Conservation (phyloP, 2,329 filamentous ascomycete species). For the Verticillium tricorpus region DNA sequence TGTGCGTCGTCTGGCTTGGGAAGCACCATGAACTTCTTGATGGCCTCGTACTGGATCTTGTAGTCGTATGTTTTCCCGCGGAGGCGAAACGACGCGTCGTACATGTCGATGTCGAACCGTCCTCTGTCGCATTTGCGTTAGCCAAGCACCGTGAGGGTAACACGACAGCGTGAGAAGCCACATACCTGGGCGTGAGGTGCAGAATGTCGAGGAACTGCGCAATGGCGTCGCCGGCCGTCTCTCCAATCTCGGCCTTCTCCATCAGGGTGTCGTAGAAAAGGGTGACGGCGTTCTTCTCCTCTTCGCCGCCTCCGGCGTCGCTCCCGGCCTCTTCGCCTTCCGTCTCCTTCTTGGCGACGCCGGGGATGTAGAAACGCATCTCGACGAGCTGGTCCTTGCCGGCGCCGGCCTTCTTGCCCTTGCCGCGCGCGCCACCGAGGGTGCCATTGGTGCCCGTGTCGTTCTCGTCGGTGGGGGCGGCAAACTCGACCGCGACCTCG, state of each 20-base stretch:
- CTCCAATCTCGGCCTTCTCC: slow-evolving; percentile 98
- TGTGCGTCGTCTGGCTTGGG: slow-evolving; percentile 98
- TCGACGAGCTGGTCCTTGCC: slow-evolving; percentile 92
- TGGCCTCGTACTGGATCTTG: slow-evolving; percentile 96
- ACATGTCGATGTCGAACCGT: slow-evolving; percentile 99
- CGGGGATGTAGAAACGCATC: slow-evolving; percentile 98
- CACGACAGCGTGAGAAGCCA: slow-evolving; percentile 2
- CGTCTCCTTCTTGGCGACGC: slow-evolving; percentile 71
- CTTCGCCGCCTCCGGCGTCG: slow-evolving; percentile 52
- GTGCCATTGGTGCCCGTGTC: slow-evolving; percentile 70
- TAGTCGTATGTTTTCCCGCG: slow-evolving; percentile 99
- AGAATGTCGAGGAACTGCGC: slow-evolving; percentile 95
- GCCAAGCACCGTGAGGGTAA: slow-evolving; percentile 11
- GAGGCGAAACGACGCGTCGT: slow-evolving; percentile 93
- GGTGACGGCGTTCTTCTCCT: slow-evolving; percentile 92
- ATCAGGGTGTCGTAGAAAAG: slow-evolving; percentile 98
- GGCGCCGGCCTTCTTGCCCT: slow-evolving; percentile 85
- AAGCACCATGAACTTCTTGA: slow-evolving; percentile 98
- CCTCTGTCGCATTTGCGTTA: slow-evolving; percentile 56
- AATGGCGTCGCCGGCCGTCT: slow-evolving; percentile 97
- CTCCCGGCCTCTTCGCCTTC: slow-evolving; percentile 71
- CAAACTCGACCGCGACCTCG: slow-evolving; percentile 94
- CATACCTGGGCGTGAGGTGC: slow-evolving; percentile 86
- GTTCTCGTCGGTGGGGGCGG: slow-evolving; percentile 65
- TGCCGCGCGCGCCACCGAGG: slow-evolving; percentile 66